Evolutionary conservation across 306 rosid genomes (phyloP).

Genomic region (Echinosophora koreensis): DNA sequence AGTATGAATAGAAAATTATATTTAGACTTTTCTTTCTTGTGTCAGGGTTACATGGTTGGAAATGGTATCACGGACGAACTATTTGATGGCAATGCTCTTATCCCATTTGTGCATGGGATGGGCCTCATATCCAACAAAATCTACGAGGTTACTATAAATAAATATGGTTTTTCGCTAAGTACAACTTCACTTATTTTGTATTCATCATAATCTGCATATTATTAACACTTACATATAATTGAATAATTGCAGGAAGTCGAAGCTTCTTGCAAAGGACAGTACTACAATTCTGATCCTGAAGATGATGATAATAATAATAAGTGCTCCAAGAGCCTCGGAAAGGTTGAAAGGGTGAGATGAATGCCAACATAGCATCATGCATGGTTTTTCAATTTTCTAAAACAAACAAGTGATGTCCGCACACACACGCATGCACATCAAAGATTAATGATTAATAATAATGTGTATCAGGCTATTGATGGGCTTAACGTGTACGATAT

Average conservation of each 20-base stretch:
- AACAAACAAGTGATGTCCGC: too few relatives aligned
- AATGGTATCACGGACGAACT: constrained; percentile 74
- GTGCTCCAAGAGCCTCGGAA: constrained; percentile 45
- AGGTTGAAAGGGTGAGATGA: constrained; percentile 53
- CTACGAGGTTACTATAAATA: constrained; percentile 55
- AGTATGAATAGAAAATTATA: not conserved
- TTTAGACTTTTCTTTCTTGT: constrained; percentile 17
- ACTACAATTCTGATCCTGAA: constrained; percentile 39
- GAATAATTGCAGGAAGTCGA: constrained; percentile 14
- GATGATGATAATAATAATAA: not conserved
- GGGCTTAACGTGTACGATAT: constrained; percentile 69
- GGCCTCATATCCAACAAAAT: constrained; percentile 73
- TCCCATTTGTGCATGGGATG: constrained; percentile 91
- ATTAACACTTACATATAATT: too few relatives aligned
- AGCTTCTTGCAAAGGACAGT: constrained; percentile 59
- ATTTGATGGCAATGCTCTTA: constrained; percentile 73
- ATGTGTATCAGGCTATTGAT: constrained; percentile 52
- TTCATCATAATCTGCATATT: not conserved
- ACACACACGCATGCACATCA: too few relatives aligned
- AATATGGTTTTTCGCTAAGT: not conserved
- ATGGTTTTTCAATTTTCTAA: not conserved
- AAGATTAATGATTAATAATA: too few relatives aligned
- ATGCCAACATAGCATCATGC: not conserved
- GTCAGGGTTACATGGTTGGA: constrained; percentile 83
- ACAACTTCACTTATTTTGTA: too few relatives aligned